Evolutionary conservation across 2,329 filamentous ascomycete species (phyloP), one percentile per base, ranked within the genome.

Genomic region (Atkinsonella hypoxylon): DNA sequence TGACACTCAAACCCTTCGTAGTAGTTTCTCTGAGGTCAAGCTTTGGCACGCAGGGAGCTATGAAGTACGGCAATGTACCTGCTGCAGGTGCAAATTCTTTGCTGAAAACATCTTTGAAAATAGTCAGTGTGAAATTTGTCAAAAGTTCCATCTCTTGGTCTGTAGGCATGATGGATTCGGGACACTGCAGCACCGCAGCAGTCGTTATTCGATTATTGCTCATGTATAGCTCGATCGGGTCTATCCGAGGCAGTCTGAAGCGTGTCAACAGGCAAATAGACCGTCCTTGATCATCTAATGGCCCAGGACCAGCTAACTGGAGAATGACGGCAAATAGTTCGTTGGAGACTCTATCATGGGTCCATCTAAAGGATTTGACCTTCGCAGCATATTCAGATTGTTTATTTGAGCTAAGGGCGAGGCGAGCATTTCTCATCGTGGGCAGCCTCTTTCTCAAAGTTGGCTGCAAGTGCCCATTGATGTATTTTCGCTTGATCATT

Each of bases 81-180:
- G 72, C 58, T 15, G 81, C 73, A 0, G 78, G 71, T 46, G 86
- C 81, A 59, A 88, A 98, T 3, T 75, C 74, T 64, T 98, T 98
- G 65, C 89, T 91, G 70, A 95, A 97, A 0, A 96, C 72, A 57
- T 97, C 89, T 15, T 79, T 70, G 64, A 94, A 96, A 0, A 94
- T 66, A 4, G 77, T 75, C 40, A 94, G 68, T 0, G 87, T 95
- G 62, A 93, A 95, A 0, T 64, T 66, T 0, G 81, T 82, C n/a
- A 97, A 63, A 1, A 70, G 63, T 0, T 76, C 65, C 0, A 89
- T 56, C 1, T 72, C 61, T 0, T 68, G 59, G 0, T 69, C 57
- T 0, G 68, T 64, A 0, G 81, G 55, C 1, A 65, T 11, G 0
- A 89, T 57, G 0, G 72, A 60, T 0, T 54, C 58, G 0, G 59